phyloP scores from a whole-genome alignment of 2,329 filamentous ascomycete species.

The Arthroderma sp. region DNA sequence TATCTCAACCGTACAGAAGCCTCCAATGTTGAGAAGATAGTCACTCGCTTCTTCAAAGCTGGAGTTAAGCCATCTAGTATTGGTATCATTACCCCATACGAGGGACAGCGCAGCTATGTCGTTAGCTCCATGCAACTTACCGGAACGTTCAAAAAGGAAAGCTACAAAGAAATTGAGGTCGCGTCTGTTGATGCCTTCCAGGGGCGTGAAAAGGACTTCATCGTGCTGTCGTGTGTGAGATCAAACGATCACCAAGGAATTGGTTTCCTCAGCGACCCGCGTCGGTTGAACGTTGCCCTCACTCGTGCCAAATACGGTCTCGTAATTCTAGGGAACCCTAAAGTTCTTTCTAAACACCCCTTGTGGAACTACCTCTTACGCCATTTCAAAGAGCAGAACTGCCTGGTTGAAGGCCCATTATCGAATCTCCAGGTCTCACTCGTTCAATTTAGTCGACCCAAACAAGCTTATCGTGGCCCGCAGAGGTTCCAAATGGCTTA shows the following conservation, averaged over 20 bases:
- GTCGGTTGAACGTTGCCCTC: conserved; percentile 90
- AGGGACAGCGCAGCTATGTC: conserved; percentile 95
- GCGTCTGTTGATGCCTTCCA: conserved; percentile 98
- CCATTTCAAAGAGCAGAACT: conserved; percentile 95
- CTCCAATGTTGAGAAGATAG: conserved; percentile 94
- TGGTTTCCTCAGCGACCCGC: conserved; percentile 93
- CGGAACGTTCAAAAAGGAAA: conserved; percentile 94
- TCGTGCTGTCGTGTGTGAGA: conserved; percentile 91
- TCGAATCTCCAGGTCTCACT: conserved; percentile 93
- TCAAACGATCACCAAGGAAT: conserved; percentile 99
- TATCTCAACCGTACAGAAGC: conserved; percentile 97
- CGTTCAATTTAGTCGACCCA: conserved; percentile 86
- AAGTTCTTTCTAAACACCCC: conserved; percentile 93
- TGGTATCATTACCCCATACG: conserved; percentile 96
- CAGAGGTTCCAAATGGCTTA: conserved; percentile 77
- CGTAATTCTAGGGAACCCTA: conserved; percentile 93
- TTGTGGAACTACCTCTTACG: conserved; percentile 90
- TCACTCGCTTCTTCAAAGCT: conserved; percentile 97
- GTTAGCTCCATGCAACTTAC: conserved; percentile 99
- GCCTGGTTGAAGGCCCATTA: conserved; percentile 86
- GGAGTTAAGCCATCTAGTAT: conserved; percentile 89
- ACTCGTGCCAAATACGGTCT: conserved; percentile 94
- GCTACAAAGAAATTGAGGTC: conserved; percentile 97
- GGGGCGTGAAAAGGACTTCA: conserved; percentile 97
- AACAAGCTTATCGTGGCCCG: conserved; percentile 78